Percentiles rank a stretch among this genome's conserved stretches.
Conservation (phyloP, 495 filamentous ascomycete genomes). For the Hamigera avellanea region DNA sequence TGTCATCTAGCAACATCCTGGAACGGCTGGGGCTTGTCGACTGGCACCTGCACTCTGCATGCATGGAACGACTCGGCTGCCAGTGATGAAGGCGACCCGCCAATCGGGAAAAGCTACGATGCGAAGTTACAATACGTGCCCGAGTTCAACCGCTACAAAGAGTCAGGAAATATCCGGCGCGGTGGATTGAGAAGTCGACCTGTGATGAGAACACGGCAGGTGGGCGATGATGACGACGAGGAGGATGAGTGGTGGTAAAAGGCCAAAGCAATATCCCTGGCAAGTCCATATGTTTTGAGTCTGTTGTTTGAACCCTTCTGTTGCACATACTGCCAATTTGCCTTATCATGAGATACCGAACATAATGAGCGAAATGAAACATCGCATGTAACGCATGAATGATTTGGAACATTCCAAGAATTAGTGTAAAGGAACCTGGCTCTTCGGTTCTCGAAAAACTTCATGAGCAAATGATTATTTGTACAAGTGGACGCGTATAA, state of each 20-base stretch:
- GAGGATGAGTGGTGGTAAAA: too few species aligned
- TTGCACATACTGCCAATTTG: too few species aligned
- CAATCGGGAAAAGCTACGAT: slow-evolving; percentile 48
- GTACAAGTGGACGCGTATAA: neutral
- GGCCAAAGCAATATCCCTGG: too few species aligned
- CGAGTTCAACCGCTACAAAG: slow-evolving; percentile 19
- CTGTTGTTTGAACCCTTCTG: too few species aligned
- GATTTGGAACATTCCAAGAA: too few species aligned
- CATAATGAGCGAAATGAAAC: too few species aligned
- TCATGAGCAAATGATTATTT: neutral
- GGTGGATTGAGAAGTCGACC: slow-evolving; percentile 13
- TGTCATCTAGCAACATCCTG: slow-evolving; percentile 55
- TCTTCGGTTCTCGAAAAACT: neutral
- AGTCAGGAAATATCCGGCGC: slow-evolving; percentile 5
- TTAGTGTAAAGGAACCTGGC: neutral
- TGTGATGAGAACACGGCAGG: slow-evolving; percentile 11
- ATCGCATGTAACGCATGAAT: too few species aligned
- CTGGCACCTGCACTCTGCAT: slow-evolving; percentile 67
- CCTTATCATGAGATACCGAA: too few species aligned
- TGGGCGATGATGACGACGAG: slow-evolving; percentile 7
- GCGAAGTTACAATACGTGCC: slow-evolving; percentile 22
- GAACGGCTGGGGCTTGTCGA: slow-evolving; percentile 59
- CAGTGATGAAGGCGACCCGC: slow-evolving; percentile 54
- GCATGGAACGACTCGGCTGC: slow-evolving; percentile 57
- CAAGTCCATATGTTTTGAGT: too few species aligned